Evolutionary conservation across 169 alveolate species (phyloP), one percentile per base, ranked within the genome.

Genomic region (Cryptosporidium ubiquitum): DNA sequence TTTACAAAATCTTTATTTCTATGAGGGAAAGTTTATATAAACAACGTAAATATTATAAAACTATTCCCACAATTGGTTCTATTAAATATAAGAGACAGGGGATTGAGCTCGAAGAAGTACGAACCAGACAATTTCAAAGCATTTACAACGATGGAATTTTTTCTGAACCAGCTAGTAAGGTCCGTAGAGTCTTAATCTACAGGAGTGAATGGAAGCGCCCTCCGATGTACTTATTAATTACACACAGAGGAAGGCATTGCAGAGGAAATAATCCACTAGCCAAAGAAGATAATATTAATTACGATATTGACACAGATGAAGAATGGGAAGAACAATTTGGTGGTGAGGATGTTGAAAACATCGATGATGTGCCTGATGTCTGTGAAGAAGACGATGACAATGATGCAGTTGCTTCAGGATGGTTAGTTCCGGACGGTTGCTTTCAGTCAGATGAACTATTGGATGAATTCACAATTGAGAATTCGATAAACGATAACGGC

Each of bases 251-350:
- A 26, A 79, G n/a, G 26, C 0, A 79, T 31, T 79, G 89, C 35
- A 79, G n/a, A 39, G 89, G 89, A 9, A 23, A 31, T n/a, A 14
- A 64, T 20, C 89, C 89, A 20, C 12, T 79, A n/a, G 89, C 75
- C 5, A 58, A 64, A 61, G 89, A 79, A 40, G 89, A 79, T 6
- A 74, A 61, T 29, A 79, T 79, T 29, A 49, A 79, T 20, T 79
- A 79, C 39, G 89, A 61, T 39, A 64, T 79, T 40, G 89, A 79
- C 18, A 79, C 89, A 26, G 89, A 79, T 79, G 89, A 79, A 29
- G 89, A 79, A 23, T 79, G 89, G 89, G 89, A 79, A 64, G 89
- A 79, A 31, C 89, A 79, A 37, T 79, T 61, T 33, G 89, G 89
- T 31, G 89, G 89, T 10, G 89, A 79, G 44, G 89, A 79, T 16